These are phyloP conservation scores for Neofusicoccum cordaticola DNA, from an alignment of 2,329 filamentous ascomycete genomes.

Conservation along the genomic window DNA sequence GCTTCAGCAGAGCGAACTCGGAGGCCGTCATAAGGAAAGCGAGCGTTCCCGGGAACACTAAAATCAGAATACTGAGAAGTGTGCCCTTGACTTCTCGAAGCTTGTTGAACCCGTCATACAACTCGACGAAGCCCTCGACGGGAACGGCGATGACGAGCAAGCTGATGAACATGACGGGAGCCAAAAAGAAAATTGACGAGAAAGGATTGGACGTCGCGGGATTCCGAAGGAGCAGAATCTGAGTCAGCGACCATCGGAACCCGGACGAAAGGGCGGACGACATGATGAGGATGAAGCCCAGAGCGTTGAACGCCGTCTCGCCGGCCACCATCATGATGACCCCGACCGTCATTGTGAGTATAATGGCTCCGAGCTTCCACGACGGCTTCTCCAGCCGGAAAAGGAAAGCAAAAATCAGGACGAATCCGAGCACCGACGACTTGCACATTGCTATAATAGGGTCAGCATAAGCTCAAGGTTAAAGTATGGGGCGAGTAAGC, in stretches of 20 bases:
- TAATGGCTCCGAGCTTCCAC: slow-evolving; percentile 80
- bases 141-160: slow-evolving; percentile 78
- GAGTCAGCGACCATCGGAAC: slow-evolving; percentile 97
- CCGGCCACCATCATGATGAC: slow-evolving; percentile 98
- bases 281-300: slow-evolving; percentile 91
- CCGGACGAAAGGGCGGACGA: slow-evolving; percentile 91
- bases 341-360: slow-evolving; percentile 85
- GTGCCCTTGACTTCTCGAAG: slow-evolving; percentile 68
- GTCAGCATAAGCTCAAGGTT: slow-evolving; percentile 6
- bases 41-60: slow-evolving; percentile 85
- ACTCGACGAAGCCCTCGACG: slow-evolving; percentile 72
- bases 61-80: slow-evolving; percentile 64
- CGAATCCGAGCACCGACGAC: slow-evolving; percentile 91
- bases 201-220: slow-evolving; percentile 95
- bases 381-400: slow-evolving; percentile 89
- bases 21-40: slow-evolving; percentile 96
- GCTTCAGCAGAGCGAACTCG: slow-evolving; percentile 91
- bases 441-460: slow-evolving; percentile 77
- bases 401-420: slow-evolving; percentile 89
- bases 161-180: slow-evolving; percentile 89
- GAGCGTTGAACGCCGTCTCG: slow-evolving; percentile 81
- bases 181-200: slow-evolving; percentile 95
- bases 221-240: slow-evolving; percentile 90
- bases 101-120: slow-evolving; percentile 62
- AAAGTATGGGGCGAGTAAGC: slow-evolving; percentile 25